Conservation (phyloP, 768 basidiomycete genomes). For the Auriculariales sp. region DNA sequence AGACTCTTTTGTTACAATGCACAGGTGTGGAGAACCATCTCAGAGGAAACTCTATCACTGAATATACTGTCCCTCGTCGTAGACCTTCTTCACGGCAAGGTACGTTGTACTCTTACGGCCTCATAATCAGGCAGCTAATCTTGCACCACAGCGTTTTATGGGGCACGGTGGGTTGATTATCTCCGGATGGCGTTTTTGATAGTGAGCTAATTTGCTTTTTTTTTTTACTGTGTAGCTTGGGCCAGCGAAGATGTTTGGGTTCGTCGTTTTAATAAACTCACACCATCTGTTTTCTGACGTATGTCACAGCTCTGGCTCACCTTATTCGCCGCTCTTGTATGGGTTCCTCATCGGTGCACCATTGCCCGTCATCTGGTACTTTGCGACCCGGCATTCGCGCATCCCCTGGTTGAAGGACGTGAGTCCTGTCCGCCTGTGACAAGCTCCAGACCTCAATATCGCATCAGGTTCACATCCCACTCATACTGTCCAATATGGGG, state of each 20-base stretch:
- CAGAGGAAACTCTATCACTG: slow-evolving; percentile 22
- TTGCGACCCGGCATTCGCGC: slow-evolving; percentile 14
- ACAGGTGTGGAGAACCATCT: slow-evolving; percentile 24
- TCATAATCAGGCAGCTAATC: too few relatives aligned
- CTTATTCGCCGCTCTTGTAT: slow-evolving; percentile 17
- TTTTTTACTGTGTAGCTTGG: slow-evolving; percentile 20
- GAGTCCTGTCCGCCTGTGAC: neutral
- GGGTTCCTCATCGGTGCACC: slow-evolving; percentile 22
- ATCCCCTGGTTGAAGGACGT: slow-evolving; percentile 10
- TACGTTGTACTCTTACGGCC: too few relatives aligned
- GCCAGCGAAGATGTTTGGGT: slow-evolving; percentile 22
- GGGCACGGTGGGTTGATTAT: slow-evolving; percentile 19
- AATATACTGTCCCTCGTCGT: too few relatives aligned
- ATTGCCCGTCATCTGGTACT: slow-evolving; percentile 20
- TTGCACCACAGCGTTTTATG: slow-evolving; percentile 20
- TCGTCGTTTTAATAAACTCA: slow-evolving; percentile 16
- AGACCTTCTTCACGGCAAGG: slow-evolving; percentile 27
- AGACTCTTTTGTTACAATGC: too few relatives aligned
- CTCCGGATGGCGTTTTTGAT: too few relatives aligned
- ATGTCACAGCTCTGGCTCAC: slow-evolving; percentile 20
- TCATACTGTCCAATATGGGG: slow-evolving; percentile 14
- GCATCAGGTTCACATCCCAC: slow-evolving; percentile 12
- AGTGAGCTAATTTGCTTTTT: too few relatives aligned
- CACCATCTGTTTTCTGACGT: too few relatives aligned
- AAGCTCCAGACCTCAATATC: slow-evolving; percentile 3